A percentile compares a stretch with the other conserved stretches of the same genome.
These are phyloP conservation scores for Catharanthus roseus DNA, from an alignment of 257 asterid species.

Conservation along the genomic window DNA sequence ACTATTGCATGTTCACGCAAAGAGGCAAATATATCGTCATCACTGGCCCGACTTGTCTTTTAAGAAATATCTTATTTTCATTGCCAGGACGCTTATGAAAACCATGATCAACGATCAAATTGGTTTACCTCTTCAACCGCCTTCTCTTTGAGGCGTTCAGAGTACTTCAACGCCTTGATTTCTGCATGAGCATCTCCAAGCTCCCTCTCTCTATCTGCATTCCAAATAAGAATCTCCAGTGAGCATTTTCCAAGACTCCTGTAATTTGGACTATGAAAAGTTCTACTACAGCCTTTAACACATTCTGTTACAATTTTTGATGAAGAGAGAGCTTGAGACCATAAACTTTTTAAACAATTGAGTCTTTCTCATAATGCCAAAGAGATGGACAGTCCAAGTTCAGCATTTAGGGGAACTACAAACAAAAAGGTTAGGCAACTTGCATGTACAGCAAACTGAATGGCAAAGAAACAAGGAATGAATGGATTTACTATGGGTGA, in stretches of 20 bases:
- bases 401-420: not conserved
- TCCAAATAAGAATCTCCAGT: constrained; percentile 15
- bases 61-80: not conserved
- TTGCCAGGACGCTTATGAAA: not conserved
- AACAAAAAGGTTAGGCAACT: not conserved
- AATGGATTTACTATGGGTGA: too few species aligned
- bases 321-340: not conserved
- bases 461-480: too few species aligned
- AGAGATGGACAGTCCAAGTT: not conserved
- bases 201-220: constrained; percentile 76
- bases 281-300: not conserved
- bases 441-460: not conserved
- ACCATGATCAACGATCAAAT: not conserved
- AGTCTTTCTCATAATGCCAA: not conserved
- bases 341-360: not conserved
- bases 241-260: not conserved
- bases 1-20: not conserved
- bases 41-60: not conserved
- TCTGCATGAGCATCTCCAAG: constrained; percentile 73
- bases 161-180: constrained; percentile 63
- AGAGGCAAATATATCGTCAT: not conserved
- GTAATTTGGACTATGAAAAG: not conserved
- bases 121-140: constrained; percentile 82
- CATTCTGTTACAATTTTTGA: not conserved
- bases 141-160: constrained; percentile 75